These are phyloP conservation scores for Zychaea mexicana DNA, from an alignment of 371 early-diverging fungal species.

Conservation along the genomic window DNA sequence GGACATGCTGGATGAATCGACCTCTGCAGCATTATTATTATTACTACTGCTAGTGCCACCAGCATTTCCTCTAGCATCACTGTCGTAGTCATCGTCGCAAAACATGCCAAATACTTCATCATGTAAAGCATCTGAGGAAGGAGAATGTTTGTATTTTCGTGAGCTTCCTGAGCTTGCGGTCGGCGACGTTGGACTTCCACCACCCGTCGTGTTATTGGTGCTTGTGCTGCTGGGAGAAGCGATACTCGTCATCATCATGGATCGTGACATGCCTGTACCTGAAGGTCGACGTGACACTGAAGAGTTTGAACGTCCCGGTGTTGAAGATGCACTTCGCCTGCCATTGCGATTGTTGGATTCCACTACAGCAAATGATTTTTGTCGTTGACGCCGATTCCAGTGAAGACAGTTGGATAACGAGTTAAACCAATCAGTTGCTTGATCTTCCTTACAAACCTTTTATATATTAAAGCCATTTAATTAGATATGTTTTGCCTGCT, in stretches of 20 bases:
- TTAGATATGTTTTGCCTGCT: too few species aligned
- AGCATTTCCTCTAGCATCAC: background rate
- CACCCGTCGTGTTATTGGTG: background rate
- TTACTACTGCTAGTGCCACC: too few species aligned
- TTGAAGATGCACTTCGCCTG: conserved; percentile 4
- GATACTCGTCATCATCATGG: conserved; percentile 9
- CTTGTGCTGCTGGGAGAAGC: background rate
- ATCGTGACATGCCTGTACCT: conserved; percentile 2
- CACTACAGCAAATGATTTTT: conserved; percentile 67
- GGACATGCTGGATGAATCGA: background rate
- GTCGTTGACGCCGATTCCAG: conserved; percentile 82
- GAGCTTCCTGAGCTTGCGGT: background rate
- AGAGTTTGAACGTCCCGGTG: conserved; percentile 1
- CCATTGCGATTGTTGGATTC: conserved; percentile 26
- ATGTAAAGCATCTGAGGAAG: conserved; percentile 21
- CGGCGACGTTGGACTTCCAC: background rate
- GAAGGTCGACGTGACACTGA: conserved; percentile 4
- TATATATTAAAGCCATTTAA: too few species aligned
- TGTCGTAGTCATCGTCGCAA: conserved; percentile 30
- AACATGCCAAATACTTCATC: conserved; percentile 49
- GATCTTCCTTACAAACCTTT: conserved; percentile 70
- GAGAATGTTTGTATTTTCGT: conserved; percentile 4
- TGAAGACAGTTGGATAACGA: conserved; percentile 74
- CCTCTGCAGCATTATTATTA: background rate
- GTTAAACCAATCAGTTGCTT: conserved; percentile 84